Base-by-base conservation (phyloP, 2,329 filamentous ascomycete genomes). In the Cladophialophora carrionii region DNA sequence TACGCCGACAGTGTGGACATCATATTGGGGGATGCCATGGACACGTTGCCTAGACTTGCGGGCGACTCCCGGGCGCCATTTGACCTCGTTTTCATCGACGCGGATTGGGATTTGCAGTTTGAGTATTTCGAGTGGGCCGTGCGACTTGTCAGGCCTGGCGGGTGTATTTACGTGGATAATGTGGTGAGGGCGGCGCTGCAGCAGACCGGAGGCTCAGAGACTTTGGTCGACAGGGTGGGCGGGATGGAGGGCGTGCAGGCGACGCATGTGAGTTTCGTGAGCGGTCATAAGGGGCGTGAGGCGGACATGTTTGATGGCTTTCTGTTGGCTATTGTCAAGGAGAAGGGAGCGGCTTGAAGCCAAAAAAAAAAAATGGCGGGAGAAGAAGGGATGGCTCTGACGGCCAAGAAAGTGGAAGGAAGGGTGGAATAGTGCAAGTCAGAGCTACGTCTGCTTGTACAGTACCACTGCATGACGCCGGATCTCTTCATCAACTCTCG, bases 1-100 rank as follows among this genome's bases (percentile, higher is more conserved):
- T 70, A 83, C 3, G 76, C 74, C 3, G 63, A 64, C 14, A n/a
- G 26, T 6, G 78, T 83, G 0, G 80, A 84, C 0, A 73, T 85
- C 1, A 65, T 81, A 0, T 72, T 81, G 0, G 83, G 83, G 0
- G 73, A 78, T 1, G 83, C 77, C 0, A 63, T 81, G 3, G 79
- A 84, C 3, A 73, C 79, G 5, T 68, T 82, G 24, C 74, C 78
- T 0, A 69, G 73, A 49, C 71, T 85, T 10, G 77, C 82, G 8
- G 37, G 6, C 3, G 26, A 29, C 26, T 29, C 26, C 26, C 26
- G 54, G 58, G 1, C 77, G 78, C 1, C 75, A 75, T 84, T 83
- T 63, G 82, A 82, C 61, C 76, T 85, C 65, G 77, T 82, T 0
- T 85, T 85, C 64, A 81, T 85, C 48, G 83, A 85, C 70, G 84